Evolutionary conservation across 805 yeast species (phyloP).

Genomic region (Kodamaea leandrae): DNA sequence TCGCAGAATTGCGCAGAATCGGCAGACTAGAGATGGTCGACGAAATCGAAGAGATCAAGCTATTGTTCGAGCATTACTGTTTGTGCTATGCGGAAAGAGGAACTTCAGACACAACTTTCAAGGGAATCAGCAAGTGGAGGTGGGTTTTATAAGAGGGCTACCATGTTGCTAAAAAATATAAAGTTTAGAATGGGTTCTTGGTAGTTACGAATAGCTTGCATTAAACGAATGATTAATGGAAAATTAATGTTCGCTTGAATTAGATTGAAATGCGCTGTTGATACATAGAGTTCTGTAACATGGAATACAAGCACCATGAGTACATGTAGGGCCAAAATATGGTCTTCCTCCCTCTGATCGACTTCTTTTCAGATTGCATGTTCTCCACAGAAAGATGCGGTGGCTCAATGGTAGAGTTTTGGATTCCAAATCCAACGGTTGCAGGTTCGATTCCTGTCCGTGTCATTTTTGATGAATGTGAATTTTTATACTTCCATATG

Average conservation of each 20-base stretch:
- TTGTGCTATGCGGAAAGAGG: conserved; percentile 31
- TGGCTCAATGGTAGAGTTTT: conserved; percentile 82
- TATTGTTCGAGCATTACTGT: conserved; percentile 63
- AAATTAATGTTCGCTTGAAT: no score
- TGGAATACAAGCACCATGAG: no score
- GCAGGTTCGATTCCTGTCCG: conserved; percentile 89
- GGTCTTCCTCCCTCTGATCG: not conserved
- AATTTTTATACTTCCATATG: not conserved
- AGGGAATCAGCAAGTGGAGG: conserved; percentile 9
- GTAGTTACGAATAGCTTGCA: no score
- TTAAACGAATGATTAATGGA: no score
- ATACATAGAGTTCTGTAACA: no score
- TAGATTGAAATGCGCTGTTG: no score
- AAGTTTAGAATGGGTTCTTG: no score
- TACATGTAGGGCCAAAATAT: no score
- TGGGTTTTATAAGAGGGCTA: conserved; percentile 9
- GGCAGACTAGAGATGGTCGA: conserved; percentile 62
- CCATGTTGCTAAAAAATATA: no score
- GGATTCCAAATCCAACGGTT: conserved; percentile 81
- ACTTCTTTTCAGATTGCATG: not conserved
- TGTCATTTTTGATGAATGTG: conserved; percentile 39
- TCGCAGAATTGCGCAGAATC: conserved; percentile 43
- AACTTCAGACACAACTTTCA: conserved; percentile 1
- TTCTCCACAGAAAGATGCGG: conserved; percentile 45
- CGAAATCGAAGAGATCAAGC: conserved; percentile 67